Evolutionary conservation across 805 yeast genomes (phyloP), one percentile per base, ranked within the genome.

Genomic region (Cyberlindnera suaveolens): DNA sequence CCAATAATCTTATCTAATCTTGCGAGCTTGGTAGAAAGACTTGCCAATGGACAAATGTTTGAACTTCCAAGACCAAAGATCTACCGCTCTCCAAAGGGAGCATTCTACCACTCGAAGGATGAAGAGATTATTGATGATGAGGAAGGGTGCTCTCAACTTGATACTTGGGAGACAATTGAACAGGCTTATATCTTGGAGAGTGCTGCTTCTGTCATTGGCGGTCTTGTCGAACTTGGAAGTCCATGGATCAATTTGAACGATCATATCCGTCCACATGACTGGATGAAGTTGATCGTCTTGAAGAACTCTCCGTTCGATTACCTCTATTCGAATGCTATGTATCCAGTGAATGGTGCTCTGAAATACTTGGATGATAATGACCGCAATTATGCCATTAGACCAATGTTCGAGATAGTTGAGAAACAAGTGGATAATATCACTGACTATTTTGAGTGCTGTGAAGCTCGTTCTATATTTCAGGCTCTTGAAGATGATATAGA

Each of bases 251-350:
- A 31, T 10, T 19, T 58, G 11, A 54, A 49, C 42, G 61, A 60
- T 5, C 53, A 53, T n/a, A 56, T 77, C 9, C 55, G 65, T 0
- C 67, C 68, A 50, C 63, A 67, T 10, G 65, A 67, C 13, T 74
- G 85, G 70, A 48, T 79, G 14, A 61, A 68, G 2, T 67, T 77
- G 31, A 56, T 82, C 7, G 66, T 73, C 2, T 53, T 80, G 42
- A 62, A 69, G 8, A 72, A 78, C 42, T 73, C 77, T 3, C 83
- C 91, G 0, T 82, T 70, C 57, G 89, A 84, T 52, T 79, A 72
- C 50, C 67, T 74, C 5, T 63, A 70, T 31, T 77, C 87, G 1
- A 72, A 71, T 46, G 75, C 80, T 0, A 61, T 78, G 48, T 66
- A 70, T 33, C 75, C 80, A 17, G 60, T 78, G 27, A 65, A 76